phyloP scores from a whole-genome alignment of 1,284 basidiomycete genomes.

The Rhodotorula sp. region DNA sequence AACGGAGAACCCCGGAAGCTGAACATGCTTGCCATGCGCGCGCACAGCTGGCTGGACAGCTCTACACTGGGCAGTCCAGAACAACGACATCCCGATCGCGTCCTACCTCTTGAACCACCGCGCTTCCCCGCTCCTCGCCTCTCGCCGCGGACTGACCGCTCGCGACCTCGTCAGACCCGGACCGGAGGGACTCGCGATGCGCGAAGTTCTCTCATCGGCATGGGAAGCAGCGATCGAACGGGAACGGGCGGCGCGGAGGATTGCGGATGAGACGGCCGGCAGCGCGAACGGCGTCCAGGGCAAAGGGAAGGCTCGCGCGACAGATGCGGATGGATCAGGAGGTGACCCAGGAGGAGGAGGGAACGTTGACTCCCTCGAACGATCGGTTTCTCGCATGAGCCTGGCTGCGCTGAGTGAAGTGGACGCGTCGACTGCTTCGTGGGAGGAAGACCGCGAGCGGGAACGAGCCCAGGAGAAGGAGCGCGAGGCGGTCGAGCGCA shows the following conservation, averaged over 20 bases:
- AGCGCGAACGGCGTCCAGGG: constrained; percentile 54
- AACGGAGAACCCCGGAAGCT: constrained; percentile 2
- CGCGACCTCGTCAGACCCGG: constrained; percentile 62
- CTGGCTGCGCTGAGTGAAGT: constrained; percentile 51
- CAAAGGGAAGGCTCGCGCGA: constrained; percentile 40
- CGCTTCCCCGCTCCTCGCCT: constrained; percentile 71
- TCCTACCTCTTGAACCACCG: constrained; percentile 90
- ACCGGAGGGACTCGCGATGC: constrained; percentile 62
- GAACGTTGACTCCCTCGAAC: constrained; percentile 49
- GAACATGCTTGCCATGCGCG: background rate
- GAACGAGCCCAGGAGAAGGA: constrained; percentile 15
- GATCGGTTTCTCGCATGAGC: constrained; percentile 34
- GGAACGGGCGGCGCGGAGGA: constrained; percentile 57
- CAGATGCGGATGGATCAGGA: too few relatives aligned
- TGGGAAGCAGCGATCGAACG: constrained; percentile 59
- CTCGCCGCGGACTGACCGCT: constrained; percentile 71
- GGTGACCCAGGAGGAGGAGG: constrained; percentile 30
- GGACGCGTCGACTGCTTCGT: constrained; percentile 43
- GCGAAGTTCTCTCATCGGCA: constrained; percentile 59
- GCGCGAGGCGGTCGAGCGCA: constrained; percentile 17
- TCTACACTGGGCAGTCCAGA: constrained; percentile 85
- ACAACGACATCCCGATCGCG: constrained; percentile 84
- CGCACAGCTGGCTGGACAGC: constrained; percentile 83
- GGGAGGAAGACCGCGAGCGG: constrained; percentile 18
- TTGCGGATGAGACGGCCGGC: constrained; percentile 55